phyloP scores from a whole-genome alignment of 352 stramenopile species.

The Pythium aquatile region DNA sequence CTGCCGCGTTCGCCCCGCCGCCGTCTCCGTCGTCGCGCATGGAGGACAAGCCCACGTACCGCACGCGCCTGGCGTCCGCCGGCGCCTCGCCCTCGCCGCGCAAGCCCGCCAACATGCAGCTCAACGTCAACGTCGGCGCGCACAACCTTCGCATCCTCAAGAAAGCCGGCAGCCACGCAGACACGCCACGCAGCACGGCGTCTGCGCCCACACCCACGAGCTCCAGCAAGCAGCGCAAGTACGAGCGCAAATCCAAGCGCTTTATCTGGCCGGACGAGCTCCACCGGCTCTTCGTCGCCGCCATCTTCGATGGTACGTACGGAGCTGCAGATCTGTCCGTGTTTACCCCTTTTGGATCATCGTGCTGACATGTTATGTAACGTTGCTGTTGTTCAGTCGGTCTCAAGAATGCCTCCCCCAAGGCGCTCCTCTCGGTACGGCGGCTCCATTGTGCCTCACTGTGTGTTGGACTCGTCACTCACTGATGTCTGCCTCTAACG shows the following conservation, averaged over 20 bases:
- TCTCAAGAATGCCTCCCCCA: constrained; percentile 86
- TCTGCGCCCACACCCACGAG: constrained; percentile 9
- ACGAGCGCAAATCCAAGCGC: constrained; percentile 86
- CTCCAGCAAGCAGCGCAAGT: constrained; percentile 82
- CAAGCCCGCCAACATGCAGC: constrained; percentile 6
- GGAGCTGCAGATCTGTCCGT: background rate
- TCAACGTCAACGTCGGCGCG: constrained; percentile 21
- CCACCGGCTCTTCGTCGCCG: constrained; percentile 84
- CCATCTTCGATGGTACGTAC: constrained; percentile 81
- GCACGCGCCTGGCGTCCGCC: constrained; percentile 22
- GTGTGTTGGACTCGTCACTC: background rate
- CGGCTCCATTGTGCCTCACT: background rate
- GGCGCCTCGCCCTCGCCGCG: background rate
- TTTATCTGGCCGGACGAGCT: constrained; percentile 89
- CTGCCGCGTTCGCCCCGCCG: constrained; percentile 15
- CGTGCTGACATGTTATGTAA: constrained; percentile 26
- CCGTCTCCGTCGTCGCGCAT: constrained; percentile 16
- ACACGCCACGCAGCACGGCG: constrained; percentile 1
- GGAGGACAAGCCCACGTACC: constrained; percentile 29
- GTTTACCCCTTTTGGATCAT: constrained; percentile 20
- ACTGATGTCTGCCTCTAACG: background rate
- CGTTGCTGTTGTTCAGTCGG: constrained; percentile 43
- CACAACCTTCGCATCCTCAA: constrained; percentile 30
- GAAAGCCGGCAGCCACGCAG: constrained; percentile 12
- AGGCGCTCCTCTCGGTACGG: constrained; percentile 56